Evolutionary conservation across 1,139 yeast species (phyloP).

Genomic region (Eremothecium cymbalariae): DNA sequence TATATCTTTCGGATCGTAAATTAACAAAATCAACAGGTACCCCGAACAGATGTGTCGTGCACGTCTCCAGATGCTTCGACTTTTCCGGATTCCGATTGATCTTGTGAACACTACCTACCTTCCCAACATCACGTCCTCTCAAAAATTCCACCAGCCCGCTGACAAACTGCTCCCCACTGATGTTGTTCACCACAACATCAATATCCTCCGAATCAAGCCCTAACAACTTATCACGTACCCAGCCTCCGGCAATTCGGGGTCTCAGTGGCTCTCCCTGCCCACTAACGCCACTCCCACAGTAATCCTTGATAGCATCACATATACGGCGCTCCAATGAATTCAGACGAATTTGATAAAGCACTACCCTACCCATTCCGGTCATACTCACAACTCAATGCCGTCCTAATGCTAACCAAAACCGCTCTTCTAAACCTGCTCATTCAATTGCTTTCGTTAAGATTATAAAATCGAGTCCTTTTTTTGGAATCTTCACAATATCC

Average conservation of each 20-base stretch:
- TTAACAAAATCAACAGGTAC: conserved; percentile 89
- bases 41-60: conserved; percentile 78
- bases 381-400: background rate
- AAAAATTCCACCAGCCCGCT: conserved; percentile 51
- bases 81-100: conserved; percentile 91
- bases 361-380: conserved; percentile 1
- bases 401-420: too few relatives aligned
- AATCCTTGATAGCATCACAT: conserved; percentile 27
- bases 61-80: conserved; percentile 92
- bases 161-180: conserved; percentile 86
- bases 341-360: conserved; percentile 15
- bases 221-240: conserved; percentile 93
- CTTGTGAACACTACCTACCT: conserved; percentile 51
- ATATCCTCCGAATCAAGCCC: conserved; percentile 77
- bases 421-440: too few relatives aligned
- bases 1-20: conserved; percentile 76
- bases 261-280: conserved; percentile 33
- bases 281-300: conserved; percentile 16
- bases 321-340: conserved; percentile 22
- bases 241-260: conserved; percentile 90
- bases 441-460: too few relatives aligned
- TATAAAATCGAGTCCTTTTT: too few relatives aligned
- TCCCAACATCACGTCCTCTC: conserved; percentile 35
- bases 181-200: conserved; percentile 78
- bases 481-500: too few relatives aligned